Evolutionary conservation across 345 rosid genomes (phyloP), one percentile per base, ranked within the genome.

Genomic region (Salix exigua): DNA sequence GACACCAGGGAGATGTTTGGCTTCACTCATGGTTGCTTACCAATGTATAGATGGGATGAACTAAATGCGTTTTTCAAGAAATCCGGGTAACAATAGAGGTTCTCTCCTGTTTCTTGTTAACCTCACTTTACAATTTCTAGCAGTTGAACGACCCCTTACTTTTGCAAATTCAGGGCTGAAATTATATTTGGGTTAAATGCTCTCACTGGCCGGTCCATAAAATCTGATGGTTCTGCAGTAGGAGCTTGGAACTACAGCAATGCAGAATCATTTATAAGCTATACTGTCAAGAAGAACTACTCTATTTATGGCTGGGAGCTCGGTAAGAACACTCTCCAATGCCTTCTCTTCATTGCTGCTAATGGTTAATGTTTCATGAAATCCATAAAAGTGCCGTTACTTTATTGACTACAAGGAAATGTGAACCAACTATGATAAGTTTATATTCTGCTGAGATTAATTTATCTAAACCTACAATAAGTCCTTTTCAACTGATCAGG

Each of bases 121-220:
- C 19, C 44, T 68, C 7, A 31, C 5, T 60, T 7, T 11, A 51
- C 58, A 60, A 58, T 0, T 23, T 73, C 18, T 48, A 12, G 71
- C 21, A 50, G n/a, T 40, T 71, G 62, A 46, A 62, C 28, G 18
- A 40, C 26, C 60, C 37, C 2, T 66, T 65, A 58, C 23, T 76
- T 23, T 66, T 35, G 77, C 62, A 19, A 23, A 63, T 74, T 31
- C 92, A 93, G 98, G 60, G 91, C 89, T 21, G 87, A 87, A 82
- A 83, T 93, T 50, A 88, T 91, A 33, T 93, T 91, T 46, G 97
- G 98, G 48, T 80, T 93, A 58, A 91, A 93, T 80, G 97, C 95
- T 66, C 92, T 93, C 1, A 6, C 82, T 2, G 94, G 98, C 2
- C 85, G 92, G 31, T 35, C 48, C 38, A 81, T 91, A 17, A 70